These are phyloP conservation scores for Albizia julibrissin DNA, from an alignment of 306 rosid genomes.

Conservation along the genomic window DNA sequence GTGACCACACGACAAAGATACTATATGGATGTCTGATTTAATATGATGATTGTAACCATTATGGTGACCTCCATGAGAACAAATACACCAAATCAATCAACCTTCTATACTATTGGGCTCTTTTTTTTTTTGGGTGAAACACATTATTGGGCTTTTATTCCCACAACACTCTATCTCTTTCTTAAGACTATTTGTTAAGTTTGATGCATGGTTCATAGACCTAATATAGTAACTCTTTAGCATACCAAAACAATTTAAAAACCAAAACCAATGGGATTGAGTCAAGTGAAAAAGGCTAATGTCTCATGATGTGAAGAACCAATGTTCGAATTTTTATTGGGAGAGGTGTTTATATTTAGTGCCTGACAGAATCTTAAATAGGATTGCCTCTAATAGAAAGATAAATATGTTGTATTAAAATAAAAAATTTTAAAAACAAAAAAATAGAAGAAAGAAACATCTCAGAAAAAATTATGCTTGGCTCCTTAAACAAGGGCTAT, in stretches of 20 bases:
- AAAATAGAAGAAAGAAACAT: fast-evolving
- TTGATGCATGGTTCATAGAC: background rate
- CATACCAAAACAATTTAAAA: background rate
- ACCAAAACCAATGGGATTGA: no score
- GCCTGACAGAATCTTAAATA: no score
- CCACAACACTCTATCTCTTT: background rate
- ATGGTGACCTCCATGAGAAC: background rate
- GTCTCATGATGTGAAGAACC: no score
- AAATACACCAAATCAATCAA: background rate
- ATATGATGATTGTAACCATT: background rate
- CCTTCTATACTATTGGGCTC: background rate
- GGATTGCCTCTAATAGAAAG: no score
- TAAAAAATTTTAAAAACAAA: no score
- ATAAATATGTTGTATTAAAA: no score
- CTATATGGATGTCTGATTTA: background rate
- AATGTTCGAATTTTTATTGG: fast-evolving
- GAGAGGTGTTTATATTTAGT: no score
- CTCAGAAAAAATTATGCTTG: background rate
- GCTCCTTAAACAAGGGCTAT: background rate
- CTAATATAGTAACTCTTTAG: background rate
- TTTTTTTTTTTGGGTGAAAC: background rate
- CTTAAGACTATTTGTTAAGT: background rate
- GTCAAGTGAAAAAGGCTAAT: no score
- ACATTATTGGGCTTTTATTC: background rate
- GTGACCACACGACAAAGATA: background rate